phyloP scores from a whole-genome alignment of 202 grass and related monocot genomes.

The Elaeis oleifera region DNA sequence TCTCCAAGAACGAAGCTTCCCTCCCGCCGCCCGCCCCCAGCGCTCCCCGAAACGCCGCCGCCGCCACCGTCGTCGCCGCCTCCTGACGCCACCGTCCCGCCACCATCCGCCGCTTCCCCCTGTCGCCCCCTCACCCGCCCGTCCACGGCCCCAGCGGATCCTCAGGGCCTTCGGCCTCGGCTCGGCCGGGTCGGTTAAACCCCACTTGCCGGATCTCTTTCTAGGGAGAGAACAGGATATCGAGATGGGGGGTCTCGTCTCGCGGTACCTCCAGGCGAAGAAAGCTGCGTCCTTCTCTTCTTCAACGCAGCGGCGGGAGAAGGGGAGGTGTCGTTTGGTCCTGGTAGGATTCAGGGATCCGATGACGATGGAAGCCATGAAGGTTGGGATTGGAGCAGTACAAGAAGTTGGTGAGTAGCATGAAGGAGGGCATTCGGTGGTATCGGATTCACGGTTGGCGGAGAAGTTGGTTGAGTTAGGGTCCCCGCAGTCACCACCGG shows the following conservation, averaged over 20 bases:
- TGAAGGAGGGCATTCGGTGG: slow-evolving; percentile 5
- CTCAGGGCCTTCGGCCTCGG: slow-evolving; percentile 50
- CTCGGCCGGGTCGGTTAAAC: not conserved
- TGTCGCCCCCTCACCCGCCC: slow-evolving; percentile 18
- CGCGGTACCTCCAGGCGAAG: slow-evolving; percentile 1
- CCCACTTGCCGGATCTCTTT: not conserved
- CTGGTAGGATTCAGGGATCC: not conserved
- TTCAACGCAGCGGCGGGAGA: slow-evolving; percentile 1
- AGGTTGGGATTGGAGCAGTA: slow-evolving; percentile 43
- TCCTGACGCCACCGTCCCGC: not conserved
- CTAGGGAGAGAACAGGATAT: not conserved
- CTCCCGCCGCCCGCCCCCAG: slow-evolving; percentile 1
- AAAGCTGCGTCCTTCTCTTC: slow-evolving; percentile 6
- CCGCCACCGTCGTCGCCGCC: not conserved
- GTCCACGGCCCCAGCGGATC: slow-evolving; percentile 52
- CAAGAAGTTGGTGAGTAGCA: slow-evolving; percentile 45
- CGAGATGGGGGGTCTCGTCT: slow-evolving; percentile 1
- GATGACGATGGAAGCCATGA: not conserved
- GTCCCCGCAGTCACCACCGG: slow-evolving; percentile 1
- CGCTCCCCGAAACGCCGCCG: not conserved
- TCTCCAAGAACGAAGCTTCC: slow-evolving; percentile 48
- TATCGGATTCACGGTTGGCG: not conserved
- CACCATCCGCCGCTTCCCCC: slow-evolving; percentile 29
- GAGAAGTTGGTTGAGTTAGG: not conserved
- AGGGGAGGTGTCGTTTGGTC: slow-evolving; percentile 16